Conservation (phyloP, 169 alveolate species). For the Plasmodium inui region DNA sequence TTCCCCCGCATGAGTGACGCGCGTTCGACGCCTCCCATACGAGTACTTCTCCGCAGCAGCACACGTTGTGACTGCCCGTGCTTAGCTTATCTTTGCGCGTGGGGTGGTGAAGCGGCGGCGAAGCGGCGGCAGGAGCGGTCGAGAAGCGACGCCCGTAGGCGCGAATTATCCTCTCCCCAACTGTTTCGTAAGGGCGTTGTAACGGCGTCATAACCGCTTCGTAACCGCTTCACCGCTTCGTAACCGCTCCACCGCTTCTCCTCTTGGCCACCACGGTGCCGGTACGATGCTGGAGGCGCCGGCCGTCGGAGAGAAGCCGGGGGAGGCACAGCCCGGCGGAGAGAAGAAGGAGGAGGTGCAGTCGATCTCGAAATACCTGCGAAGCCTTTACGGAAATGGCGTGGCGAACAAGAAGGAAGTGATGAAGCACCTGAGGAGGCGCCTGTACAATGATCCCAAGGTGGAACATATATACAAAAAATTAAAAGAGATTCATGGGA, state of each 20-base stretch:
- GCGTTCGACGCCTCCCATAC: neutral
- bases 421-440: slow-evolving; percentile 30
- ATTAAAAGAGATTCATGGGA: slow-evolving; percentile 71
- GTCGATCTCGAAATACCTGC: slow-evolving; percentile 9
- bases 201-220: neutral
- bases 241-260: neutral
- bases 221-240: neutral
- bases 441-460: slow-evolving; percentile 28
- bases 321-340: neutral
- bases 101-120: neutral
- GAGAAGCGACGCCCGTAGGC: neutral
- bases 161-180: neutral
- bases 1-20: neutral
- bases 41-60: neutral
- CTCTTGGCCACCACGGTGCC: neutral
- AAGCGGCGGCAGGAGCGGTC: neutral
- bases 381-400: slow-evolving; percentile 41
- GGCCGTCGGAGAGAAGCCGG: neutral
- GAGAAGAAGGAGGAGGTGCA: neutral
- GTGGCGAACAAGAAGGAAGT: slow-evolving; percentile 51
- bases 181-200: neutral
- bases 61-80: neutral
- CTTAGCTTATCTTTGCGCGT: neutral
- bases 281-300: neutral
- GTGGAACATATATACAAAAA: slow-evolving; percentile 37